Evolutionary conservation across 202 grass and related monocot genomes (phyloP).

Genomic region (Miscanthus sacchariflorus): DNA sequence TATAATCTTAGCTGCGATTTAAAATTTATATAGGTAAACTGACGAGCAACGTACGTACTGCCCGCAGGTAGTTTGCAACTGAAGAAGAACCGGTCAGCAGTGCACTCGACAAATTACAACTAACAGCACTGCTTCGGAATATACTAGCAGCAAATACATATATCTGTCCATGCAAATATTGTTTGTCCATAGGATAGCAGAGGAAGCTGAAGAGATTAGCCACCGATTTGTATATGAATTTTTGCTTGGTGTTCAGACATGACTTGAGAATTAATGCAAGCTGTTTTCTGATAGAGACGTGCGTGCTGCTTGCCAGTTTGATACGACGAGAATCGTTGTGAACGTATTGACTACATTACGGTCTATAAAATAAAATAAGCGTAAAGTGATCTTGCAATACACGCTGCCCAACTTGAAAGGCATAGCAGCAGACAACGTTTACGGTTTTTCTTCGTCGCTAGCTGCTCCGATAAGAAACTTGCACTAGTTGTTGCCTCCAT

Average conservation of each 20-base stretch:
- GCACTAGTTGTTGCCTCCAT: background rate
- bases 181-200: background rate
- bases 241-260: background rate
- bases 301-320: background rate
- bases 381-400: slow-evolving; percentile 35
- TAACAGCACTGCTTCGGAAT: background rate
- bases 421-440: slow-evolving; percentile 29
- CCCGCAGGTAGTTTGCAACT: slow-evolving; percentile 17
- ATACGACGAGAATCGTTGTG: slow-evolving; percentile 28
- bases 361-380: background rate
- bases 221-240: background rate
- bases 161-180: background rate
- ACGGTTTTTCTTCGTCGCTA: slow-evolving; percentile 10
- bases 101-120: slow-evolving; percentile 3
- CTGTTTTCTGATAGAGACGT: slow-evolving; percentile 24
- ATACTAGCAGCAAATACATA: background rate
- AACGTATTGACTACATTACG: slow-evolving; percentile 44
- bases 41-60: background rate
- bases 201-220: slow-evolving; percentile 1
- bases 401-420: slow-evolving; percentile 30
- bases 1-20: background rate
- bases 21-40: background rate
- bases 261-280: background rate
- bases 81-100: background rate
- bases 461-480: background rate